A percentile compares a stretch with the other conserved stretches of the same genome.
Conservation (phyloP, 2,329 filamentous ascomycete species). For the Verticillium klebahnii region DNA sequence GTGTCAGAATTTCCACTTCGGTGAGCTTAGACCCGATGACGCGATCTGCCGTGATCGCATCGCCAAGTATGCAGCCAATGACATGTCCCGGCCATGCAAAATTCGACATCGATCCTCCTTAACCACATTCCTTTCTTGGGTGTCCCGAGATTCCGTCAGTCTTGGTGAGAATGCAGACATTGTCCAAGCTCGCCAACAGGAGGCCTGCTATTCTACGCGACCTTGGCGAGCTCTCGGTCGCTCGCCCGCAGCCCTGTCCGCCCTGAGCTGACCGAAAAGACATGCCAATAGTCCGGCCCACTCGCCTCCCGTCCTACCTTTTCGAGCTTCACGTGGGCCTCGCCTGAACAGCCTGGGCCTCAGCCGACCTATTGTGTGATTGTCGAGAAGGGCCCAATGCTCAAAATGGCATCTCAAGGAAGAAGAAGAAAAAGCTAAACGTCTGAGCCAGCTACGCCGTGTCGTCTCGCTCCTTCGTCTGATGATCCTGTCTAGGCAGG, state of each 20-base stretch:
- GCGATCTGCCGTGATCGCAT: conserved; percentile 6
- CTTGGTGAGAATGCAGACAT: not conserved
- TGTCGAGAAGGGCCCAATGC: not conserved
- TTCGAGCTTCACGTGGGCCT: not conserved
- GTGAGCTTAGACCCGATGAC: conserved; percentile 6
- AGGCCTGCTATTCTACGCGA: not conserved
- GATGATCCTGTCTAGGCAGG: not conserved
- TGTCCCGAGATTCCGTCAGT: conserved; percentile 3
- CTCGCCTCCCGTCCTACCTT: not conserved
- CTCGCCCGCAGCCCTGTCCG: not conserved
- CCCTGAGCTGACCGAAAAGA: not conserved
- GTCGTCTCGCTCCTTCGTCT: not conserved
- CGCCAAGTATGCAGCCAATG: conserved; percentile 3
- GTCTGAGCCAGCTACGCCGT: not conserved
- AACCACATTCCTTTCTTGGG: conserved; percentile 3
- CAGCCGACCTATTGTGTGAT: not conserved
- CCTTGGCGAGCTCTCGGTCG: not conserved
- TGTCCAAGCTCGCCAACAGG: not conserved
- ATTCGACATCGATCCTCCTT: not conserved
- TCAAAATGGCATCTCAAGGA: not conserved
- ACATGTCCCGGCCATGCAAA: conserved; percentile 1
- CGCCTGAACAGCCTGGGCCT: not conserved
- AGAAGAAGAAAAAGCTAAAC: no score
- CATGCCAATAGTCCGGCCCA: not conserved
- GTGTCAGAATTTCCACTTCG: conserved; percentile 5